Evolutionary conservation across 2,329 filamentous ascomycete species (phyloP).

Genomic region (Juglanconis juglandina): DNA sequence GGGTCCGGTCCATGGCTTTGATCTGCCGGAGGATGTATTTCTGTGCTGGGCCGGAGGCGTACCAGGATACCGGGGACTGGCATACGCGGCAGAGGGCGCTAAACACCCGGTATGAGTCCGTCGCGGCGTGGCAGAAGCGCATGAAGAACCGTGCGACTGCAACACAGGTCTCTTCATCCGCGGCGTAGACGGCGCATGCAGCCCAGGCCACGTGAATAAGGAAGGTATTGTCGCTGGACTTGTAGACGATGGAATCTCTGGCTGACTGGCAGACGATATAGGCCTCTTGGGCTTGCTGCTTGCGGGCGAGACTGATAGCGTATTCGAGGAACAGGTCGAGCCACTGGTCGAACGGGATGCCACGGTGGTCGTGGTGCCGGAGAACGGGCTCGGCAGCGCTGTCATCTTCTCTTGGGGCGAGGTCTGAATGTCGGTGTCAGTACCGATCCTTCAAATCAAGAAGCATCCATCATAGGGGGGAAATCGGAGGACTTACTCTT

Average conservation of each 20-base stretch:
- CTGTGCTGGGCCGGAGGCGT: constrained; percentile 76
- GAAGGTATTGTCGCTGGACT: constrained; percentile 64
- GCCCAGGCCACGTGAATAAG: constrained; percentile 76
- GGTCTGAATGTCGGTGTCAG: constrained; percentile 22
- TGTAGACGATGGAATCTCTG: constrained; percentile 77
- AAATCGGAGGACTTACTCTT: constrained; percentile 41
- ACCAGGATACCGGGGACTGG: constrained; percentile 70
- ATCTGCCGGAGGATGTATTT: constrained; percentile 92
- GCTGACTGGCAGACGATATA: constrained; percentile 79
- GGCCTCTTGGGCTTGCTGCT: constrained; percentile 65
- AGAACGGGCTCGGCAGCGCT: constrained; percentile 26
- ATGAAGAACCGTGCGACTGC: constrained; percentile 79
- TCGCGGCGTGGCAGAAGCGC: constrained; percentile 73
- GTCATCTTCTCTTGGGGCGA: constrained; percentile 31
- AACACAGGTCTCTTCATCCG: constrained; percentile 73
- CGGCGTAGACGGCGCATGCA: constrained; percentile 72
- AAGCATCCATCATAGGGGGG: neutral
- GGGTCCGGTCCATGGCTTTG: constrained; percentile 75
- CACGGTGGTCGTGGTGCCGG: constrained; percentile 48
- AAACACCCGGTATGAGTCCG: constrained; percentile 81
- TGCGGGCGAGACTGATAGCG: constrained; percentile 69
- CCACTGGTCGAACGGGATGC: constrained; percentile 80
- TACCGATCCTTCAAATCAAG: neutral
- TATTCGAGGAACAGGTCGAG: constrained; percentile 88
- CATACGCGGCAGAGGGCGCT: constrained; percentile 73